Evolutionary conservation across 73 alveolate genomes (phyloP), one percentile per base, ranked within the genome.

Genomic region (Symbiodinium pilosum): DNA sequence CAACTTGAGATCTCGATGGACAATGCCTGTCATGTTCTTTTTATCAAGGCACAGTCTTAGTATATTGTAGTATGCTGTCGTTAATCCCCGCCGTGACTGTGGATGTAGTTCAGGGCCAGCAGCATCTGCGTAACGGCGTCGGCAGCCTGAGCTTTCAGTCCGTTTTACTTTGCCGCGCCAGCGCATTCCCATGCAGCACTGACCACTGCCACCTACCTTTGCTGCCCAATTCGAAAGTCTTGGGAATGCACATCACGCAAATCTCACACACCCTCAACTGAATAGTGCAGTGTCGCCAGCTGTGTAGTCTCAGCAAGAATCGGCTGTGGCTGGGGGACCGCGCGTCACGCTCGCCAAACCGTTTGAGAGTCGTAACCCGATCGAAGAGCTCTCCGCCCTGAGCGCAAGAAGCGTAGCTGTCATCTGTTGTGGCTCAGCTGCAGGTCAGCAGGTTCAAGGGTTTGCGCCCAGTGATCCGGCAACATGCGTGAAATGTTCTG

Each of bases 301-400:
- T n/a, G n/a, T n/a, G n/a, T n/a, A n/a, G n/a, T n/a, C n/a, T n/a
- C n/a, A n/a, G n/a, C n/a, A n/a, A n/a, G n/a, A n/a, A n/a, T n/a
- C n/a, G n/a, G 73, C 73, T 54, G 20, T 26, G 32, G 26, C 73
- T 54, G 81, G 87, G 95, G 47, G 32, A 12, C 87, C 39, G 36
- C 51, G 81, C 98, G 42, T 93, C 98, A 41, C 42, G 43, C 98
- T 93, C 98, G 2, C 85, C 52, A 41, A 93, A 93, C 43, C 84
- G 83, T 36, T 93, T 93, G 44, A 73, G 92, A 43, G 52, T 38
- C 43, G 98, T 93, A 44, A 93, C 98, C n/a, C 98, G 98, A 51
- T 93, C 98, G 64, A 93, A 93, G 83, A 93, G 98, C 92, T 93
- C 98, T 1, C 92, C 92, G 44, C 98, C 98, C 97, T 91, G 56